These are phyloP conservation scores for Nitzschia inconspicua DNA, from an alignment of 108 stramenopile genomes.

Conservation along the genomic window DNA sequence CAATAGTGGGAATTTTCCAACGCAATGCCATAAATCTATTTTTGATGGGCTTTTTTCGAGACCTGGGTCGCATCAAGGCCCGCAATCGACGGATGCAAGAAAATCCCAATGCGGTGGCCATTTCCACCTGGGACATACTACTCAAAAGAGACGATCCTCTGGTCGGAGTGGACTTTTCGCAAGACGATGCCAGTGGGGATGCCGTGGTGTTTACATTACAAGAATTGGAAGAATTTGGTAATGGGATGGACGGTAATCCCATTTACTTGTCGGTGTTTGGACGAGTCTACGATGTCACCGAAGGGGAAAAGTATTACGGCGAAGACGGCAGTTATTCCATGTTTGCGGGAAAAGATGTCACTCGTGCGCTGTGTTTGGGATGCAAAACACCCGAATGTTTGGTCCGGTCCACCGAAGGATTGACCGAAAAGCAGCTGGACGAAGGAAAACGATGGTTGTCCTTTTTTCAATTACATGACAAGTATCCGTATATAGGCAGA, in stretches of 20 bases:
- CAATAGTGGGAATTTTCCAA: not conserved
- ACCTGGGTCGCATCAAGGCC: slow-evolving; percentile 67
- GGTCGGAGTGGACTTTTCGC: slow-evolving; percentile 43
- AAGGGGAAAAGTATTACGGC: slow-evolving; percentile 66
- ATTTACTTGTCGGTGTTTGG: slow-evolving; percentile 63
- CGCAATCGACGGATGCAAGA: slow-evolving; percentile 48
- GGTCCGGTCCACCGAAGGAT: slow-evolving; percentile 39
- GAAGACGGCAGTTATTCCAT: slow-evolving; percentile 52
- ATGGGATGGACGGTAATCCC: slow-evolving; percentile 52
- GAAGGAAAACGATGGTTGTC: slow-evolving; percentile 74
- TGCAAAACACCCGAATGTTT: slow-evolving; percentile 51
- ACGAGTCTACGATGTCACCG: slow-evolving; percentile 74
- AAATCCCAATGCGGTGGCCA: slow-evolving; percentile 5
- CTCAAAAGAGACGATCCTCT: slow-evolving; percentile 41
- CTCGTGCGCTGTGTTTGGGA: slow-evolving; percentile 65
- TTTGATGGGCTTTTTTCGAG: slow-evolving; percentile 82
- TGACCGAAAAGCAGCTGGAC: slow-evolving; percentile 52
- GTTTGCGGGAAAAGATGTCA: slow-evolving; percentile 75
- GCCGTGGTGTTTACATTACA: slow-evolving; percentile 40
- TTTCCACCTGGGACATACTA: slow-evolving; percentile 22
- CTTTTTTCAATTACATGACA: slow-evolving; percentile 76
- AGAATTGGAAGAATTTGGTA: slow-evolving; percentile 59
- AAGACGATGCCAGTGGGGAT: slow-evolving; percentile 24
- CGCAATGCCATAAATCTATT: slow-evolving; percentile 42
- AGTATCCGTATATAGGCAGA: slow-evolving; percentile 66